These are phyloP conservation scores for Rhodotorula sp. DNA, from an alignment of 1,284 basidiomycete genomes.

Conservation along the genomic window DNA sequence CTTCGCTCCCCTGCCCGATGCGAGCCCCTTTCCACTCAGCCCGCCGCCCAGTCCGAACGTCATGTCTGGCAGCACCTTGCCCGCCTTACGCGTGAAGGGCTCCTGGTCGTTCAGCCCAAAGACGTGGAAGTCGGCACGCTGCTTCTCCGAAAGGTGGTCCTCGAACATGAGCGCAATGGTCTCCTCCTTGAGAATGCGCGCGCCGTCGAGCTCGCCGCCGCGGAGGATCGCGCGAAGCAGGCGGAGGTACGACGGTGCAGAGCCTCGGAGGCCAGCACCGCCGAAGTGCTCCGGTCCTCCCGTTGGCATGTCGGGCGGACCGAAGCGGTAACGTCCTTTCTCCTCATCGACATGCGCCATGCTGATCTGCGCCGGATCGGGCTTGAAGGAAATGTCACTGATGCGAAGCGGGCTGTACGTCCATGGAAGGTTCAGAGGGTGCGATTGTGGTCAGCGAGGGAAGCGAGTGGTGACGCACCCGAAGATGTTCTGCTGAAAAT, in stretches of 20 bases:
- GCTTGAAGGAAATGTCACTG: conserved; percentile 21
- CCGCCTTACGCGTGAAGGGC: not conserved
- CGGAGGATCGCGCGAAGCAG: conserved; percentile 26
- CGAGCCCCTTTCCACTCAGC: not conserved
- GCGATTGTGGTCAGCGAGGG: not conserved
- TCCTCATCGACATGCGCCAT: not conserved
- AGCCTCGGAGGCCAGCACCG: conserved; percentile 28
- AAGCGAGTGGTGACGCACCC: not conserved
- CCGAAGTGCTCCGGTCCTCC: conserved; percentile 12
- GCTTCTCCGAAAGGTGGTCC: not conserved
- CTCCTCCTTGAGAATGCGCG: conserved; percentile 13
- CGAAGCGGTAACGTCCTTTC: not conserved
- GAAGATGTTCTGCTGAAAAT: conserved; percentile 31
- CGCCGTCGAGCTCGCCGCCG: conserved; percentile 14
- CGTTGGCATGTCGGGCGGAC: not conserved
- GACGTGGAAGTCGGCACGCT: not conserved
- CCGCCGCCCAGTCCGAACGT: conserved; percentile 1
- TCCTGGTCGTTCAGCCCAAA: not conserved
- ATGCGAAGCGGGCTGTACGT: conserved; percentile 32
- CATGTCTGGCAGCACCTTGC: not conserved
- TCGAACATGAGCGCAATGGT: conserved; percentile 34
- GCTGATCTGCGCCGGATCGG: conserved; percentile 3
- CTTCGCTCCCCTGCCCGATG: not conserved
- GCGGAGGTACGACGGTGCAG: conserved; percentile 23
- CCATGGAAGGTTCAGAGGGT: not conserved